These are phyloP conservation scores for Chlorophyllum brunneum DNA, from an alignment of 768 basidiomycete species.

Conservation along the genomic window DNA sequence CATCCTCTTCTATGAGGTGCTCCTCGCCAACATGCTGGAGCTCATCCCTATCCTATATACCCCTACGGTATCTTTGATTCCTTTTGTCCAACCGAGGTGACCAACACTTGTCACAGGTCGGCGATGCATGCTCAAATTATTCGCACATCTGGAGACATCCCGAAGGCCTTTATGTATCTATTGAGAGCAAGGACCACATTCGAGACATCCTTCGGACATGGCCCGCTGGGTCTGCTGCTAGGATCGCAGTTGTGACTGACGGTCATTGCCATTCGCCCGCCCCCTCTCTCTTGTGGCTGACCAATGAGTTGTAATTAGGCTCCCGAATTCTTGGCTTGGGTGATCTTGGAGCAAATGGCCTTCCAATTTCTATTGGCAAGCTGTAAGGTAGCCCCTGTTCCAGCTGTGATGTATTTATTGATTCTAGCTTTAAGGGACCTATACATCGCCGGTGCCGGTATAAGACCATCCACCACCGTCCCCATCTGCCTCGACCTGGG, in stretches of 20 bases:
- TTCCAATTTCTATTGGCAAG: slow-evolving; percentile 71
- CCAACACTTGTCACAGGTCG: slow-evolving; percentile 37
- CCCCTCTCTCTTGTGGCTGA: slow-evolving; percentile 9
- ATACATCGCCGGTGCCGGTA: slow-evolving; percentile 70
- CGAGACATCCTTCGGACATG: slow-evolving; percentile 51
- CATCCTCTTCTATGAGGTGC: slow-evolving; percentile 61
- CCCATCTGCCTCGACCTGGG: slow-evolving; percentile 75
- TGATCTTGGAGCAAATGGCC: slow-evolving; percentile 44
- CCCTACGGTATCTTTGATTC: slow-evolving; percentile 51
- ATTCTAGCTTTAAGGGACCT: slow-evolving; percentile 40
- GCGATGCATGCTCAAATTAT: slow-evolving; percentile 70
- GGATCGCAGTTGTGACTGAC: slow-evolving; percentile 78
- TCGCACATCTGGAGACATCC: slow-evolving; percentile 66
- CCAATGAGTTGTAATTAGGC: slow-evolving; percentile 27
- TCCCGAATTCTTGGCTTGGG: slow-evolving; percentile 72
- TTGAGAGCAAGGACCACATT: slow-evolving; percentile 64
- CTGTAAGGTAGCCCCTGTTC: slow-evolving; percentile 35
- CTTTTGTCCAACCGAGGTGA: background rate
- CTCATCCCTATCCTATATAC: slow-evolving; percentile 72
- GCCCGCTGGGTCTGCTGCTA: slow-evolving; percentile 39
- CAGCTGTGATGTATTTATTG: slow-evolving; percentile 1
- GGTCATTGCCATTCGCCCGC: slow-evolving; percentile 36
- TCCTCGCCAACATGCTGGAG: slow-evolving; percentile 61
- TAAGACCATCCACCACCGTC: slow-evolving; percentile 49
- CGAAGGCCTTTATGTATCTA: slow-evolving; percentile 59